Base-by-base conservation (phyloP, 768 basidiomycete genomes). In the Phaeotremella skinneri region DNA sequence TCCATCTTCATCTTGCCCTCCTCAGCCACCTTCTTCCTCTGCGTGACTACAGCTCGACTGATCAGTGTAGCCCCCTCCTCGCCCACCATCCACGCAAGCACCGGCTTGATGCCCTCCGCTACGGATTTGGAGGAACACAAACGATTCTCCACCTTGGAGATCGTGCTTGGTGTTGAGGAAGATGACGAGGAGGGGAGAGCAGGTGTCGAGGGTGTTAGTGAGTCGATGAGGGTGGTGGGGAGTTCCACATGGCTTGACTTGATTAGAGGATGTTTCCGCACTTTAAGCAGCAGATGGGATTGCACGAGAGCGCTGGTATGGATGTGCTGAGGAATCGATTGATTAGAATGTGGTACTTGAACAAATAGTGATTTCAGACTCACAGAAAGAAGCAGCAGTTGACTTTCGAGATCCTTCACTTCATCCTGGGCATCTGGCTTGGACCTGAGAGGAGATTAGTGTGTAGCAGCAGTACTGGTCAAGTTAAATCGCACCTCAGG, bases 91-190 rank as follows among this genome's bases (percentile, higher is more conserved):
- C 80, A 79, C 9, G 80, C 80, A 1, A 91, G 69, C 14, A 83
- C 81, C 23, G 75, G 72, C 5, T 78, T 77, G 1, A 90, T 79
- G 62, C 83, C 84, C 2, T 80, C 78, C 1, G 89, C 85, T 11
- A 91, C 78, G n/a, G 81, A 74, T 72, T 88, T 91, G 3, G 87
- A 87, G 69, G 89, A 91, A 41, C 88, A 79, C 7, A 94, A 78
- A 34, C 87, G 83, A 60, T 82, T 85, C 66, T 87, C 85, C 0
- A 87, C 82, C 76, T 87, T 89, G 2, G 81, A 82, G 26, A 78
- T 67, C 2, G 63, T 55, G 21, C 83, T 81, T 23, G 82, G 82
- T 17, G 81, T 67, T 2, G 69, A 25, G 75, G 79, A 11, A 4
- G 61, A 45, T 23, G 69, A 56, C 17, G 26, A 7, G 14, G 49